Conservation (phyloP, 148 eudicot genomes). For the Diospyros kaki region DNA sequence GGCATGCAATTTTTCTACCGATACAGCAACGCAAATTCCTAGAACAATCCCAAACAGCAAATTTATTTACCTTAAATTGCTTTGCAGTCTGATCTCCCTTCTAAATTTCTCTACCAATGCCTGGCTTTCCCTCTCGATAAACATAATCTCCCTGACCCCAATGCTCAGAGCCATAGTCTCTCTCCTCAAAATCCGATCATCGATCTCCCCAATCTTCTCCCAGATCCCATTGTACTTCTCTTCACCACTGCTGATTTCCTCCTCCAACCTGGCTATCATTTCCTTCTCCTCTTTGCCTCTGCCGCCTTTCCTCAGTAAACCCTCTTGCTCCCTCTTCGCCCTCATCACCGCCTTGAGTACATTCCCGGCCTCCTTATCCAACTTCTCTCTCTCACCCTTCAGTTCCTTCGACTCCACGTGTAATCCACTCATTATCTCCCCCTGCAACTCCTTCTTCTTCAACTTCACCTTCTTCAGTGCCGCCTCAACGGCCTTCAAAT, state of each 20-base stretch:
- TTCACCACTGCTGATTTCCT: conserved; percentile 39
- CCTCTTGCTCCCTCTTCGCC: conserved; percentile 47
- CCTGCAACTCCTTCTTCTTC: conserved; percentile 47
- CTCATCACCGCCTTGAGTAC: conserved; percentile 23
- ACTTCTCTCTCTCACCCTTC: conserved; percentile 30
- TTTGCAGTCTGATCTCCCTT: conserved; percentile 31
- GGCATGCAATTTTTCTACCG: not conserved
- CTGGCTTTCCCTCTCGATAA: conserved; percentile 66
- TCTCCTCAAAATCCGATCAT: conserved; percentile 44
- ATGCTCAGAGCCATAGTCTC: conserved; percentile 62
- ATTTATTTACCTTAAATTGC: conserved; percentile 23
- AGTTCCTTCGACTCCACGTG: conserved; percentile 43
- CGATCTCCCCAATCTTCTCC: conserved; percentile 59
- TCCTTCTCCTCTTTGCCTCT: conserved; percentile 24
- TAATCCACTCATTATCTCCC: conserved; percentile 55
- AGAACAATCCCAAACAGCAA: not conserved
- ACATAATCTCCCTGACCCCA: conserved; percentile 71
- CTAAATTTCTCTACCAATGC: conserved; percentile 50
- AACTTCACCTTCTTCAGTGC: conserved; percentile 49
- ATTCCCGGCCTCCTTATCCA: conserved; percentile 28
- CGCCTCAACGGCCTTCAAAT: conserved; percentile 30
- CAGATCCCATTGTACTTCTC: conserved; percentile 47
- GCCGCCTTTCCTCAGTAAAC: conserved; percentile 23
- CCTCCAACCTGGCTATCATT: conserved; percentile 40
- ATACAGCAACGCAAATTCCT: not conserved